Evolutionary conservation across 495 filamentous ascomycete species (phyloP), one percentile per base, ranked within the genome.

Genomic region (Penicillium ucsense): DNA sequence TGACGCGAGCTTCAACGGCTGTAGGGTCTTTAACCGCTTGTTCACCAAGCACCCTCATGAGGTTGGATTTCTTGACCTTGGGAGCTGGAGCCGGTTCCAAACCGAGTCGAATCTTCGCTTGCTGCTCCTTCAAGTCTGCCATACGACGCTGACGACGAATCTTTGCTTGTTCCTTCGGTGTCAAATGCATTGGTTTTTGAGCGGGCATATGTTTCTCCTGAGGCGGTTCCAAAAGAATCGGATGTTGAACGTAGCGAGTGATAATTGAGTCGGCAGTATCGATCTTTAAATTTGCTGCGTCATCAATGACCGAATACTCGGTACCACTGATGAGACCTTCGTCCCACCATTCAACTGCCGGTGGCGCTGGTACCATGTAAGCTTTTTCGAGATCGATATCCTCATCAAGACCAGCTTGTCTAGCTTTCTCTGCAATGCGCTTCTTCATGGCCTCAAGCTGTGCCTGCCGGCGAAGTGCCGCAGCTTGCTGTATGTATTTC

Each of bases 321-420:
- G 76, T 75, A 11, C 82, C 86, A 37, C 82, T 76, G 28, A 95
- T 74, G 5, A 97, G 67, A 3, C 79, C 83, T 66, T 96, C 89
- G 54, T 99, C 92, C 94, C 94, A 97, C 94, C 94, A 99, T 65
- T 99, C 92, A 36, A 96, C 74, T 12, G 85, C 83, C 6, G 94
- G 91, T 1, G 92, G 91, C 31, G 76, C 77, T 50, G 87, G 81
- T 32, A 96, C 78, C 8, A 89, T 60, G 58, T 89, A 96, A 31
- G 84, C 82, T 65, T 94, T 95, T 64, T 97, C 91, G 39, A 83
- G 80, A 47, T 91, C 85, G 43, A 88, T 68, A 55, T 92, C 90
- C 58, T 97, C 94, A 56, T 97, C 90, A 51, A 96, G 81, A 44
- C 88, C 86, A 8, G 83, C 86, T 54, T 88, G 90, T 48, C 89